Conservation (phyloP, 164 flowering plant genomes). For the Platanus orientalis region DNA sequence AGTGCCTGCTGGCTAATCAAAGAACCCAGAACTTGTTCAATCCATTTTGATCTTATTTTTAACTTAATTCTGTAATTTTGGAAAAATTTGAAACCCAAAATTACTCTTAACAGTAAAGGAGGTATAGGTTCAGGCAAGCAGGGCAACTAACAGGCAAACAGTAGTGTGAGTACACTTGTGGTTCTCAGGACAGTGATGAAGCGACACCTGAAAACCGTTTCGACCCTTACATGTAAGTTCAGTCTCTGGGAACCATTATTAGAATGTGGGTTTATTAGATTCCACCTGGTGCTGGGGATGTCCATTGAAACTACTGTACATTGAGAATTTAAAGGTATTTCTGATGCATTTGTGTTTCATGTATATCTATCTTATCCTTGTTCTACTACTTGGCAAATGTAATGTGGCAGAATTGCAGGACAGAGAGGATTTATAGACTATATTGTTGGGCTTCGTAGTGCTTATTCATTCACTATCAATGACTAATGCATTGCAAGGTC, state of each 20-base stretch:
- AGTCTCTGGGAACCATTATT: neutral
- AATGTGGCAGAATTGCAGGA: too few species aligned
- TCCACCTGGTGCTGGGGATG: slow-evolving; percentile 9
- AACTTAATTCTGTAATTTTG: slow-evolving; percentile 24
- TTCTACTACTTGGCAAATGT: too few species aligned
- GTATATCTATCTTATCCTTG: too few species aligned
- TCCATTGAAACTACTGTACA: slow-evolving; percentile 14
- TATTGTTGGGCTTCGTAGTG: too few species aligned
- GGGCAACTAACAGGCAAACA: neutral
- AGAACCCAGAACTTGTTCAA: neutral
- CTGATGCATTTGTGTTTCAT: neutral
- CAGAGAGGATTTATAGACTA: too few species aligned
- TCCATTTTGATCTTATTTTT: neutral
- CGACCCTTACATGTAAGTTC: neutral
- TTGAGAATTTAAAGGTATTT: neutral
- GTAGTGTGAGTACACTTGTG: neutral
- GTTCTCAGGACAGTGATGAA: too few species aligned
- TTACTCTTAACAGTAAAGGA: slow-evolving; percentile 42
- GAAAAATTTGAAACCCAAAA: slow-evolving; percentile 35
- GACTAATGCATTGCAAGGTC: too few species aligned
- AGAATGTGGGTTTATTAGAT: slow-evolving; percentile 18
- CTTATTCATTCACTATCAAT: too few species aligned
- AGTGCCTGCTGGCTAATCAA: slow-evolving; percentile 73
- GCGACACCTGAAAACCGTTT: neutral
- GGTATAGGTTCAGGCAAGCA: slow-evolving; percentile 11